Percentiles rank a stretch among this genome's conserved stretches.
phyloP scores from a whole-genome alignment of 192 early-diverging fungal genomes.

The Entomortierella beljakovae region DNA sequence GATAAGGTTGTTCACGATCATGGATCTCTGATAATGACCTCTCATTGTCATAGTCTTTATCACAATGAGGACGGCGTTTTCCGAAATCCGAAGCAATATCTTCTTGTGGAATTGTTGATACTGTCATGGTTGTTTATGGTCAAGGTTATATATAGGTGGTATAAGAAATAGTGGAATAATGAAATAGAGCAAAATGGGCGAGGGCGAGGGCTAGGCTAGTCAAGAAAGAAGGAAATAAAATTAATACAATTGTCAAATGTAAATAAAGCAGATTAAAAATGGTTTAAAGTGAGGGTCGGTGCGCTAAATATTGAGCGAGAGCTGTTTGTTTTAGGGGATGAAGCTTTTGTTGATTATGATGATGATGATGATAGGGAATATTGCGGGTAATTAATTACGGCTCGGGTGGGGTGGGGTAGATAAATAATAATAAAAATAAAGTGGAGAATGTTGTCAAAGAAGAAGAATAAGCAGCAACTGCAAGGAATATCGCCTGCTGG shows the following conservation, averaged over 20 bases:
- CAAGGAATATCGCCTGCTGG: background rate
- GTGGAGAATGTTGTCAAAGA: background rate
- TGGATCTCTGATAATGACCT: constrained; percentile 1
- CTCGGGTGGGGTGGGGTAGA: background rate
- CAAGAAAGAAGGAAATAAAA: too few relatives aligned
- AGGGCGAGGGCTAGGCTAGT: too few relatives aligned
- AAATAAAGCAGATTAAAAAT: too few relatives aligned
- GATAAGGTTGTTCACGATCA: constrained; percentile 1
- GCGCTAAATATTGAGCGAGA: too few relatives aligned
- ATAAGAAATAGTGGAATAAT: too few relatives aligned
- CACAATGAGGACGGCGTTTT: constrained; percentile 1
- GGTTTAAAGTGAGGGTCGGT: too few relatives aligned
- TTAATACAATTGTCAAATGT: too few relatives aligned
- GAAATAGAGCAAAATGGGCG: too few relatives aligned
- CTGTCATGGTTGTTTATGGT: constrained; percentile 6
- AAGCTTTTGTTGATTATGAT: too few relatives aligned
- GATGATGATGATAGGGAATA: background rate
- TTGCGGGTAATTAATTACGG: too few relatives aligned
- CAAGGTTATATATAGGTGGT: too few relatives aligned
- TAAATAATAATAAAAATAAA: background rate
- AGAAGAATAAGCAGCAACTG: background rate
- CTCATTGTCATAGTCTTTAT: constrained; percentile 18
- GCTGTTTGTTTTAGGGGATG: background rate
- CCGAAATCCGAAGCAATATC: background rate
- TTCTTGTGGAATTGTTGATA: constrained; percentile 6